Evolutionary conservation across 2,329 filamentous ascomycete species (phyloP), one percentile per base, ranked within the genome.

Genomic region (Cryphonectria naterciae): DNA sequence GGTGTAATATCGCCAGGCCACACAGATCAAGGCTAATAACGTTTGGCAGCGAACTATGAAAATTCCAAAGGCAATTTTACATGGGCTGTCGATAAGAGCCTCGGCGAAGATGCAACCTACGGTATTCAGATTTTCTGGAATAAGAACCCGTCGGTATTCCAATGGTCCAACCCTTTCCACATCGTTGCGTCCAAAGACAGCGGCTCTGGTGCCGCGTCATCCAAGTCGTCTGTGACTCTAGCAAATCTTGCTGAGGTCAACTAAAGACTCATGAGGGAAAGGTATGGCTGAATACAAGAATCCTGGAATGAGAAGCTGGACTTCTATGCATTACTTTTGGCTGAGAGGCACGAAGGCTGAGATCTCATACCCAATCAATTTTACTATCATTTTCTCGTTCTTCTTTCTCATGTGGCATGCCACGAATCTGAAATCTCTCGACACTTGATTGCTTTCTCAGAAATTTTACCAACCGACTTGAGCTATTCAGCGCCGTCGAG

Each of bases 91-190:
- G 61, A 64, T 39, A 46, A 39, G 10, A 43, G n/a, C n/a, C 61
- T 64, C 39, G 61, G 61, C 22, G 61, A 41, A 10, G 61, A 64
- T 32, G 61, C 61, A 28, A 46, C 41, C 7, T 64, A 64, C 39
- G 61, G 61, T 11, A 41, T 64, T 11, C 61, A 64, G 15, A 41
- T 64, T 5, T 64, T 46, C n/a, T 64, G 61, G 61, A 64, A 64
- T 19, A 11, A 17, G 15, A 32, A 64, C 37, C 13, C 37, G 15
- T 41, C 37, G 15, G 39, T 64, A 3, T 64, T 64, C 25, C 61
- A 64, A 15, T 64, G 61, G 61, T 64, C 61, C 22, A 46, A 64
- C n/a, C 61, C 61, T 17, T 64, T 64, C 39, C 61, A 64, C 61
- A 64, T 64, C 25, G 17, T 32, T 28, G 13, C 37, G 13, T 19